Percentiles rank a stretch among this genome's conserved stretches.
phyloP scores from a whole-genome alignment of 768 basidiomycete species.

The Mycena polygramma region DNA sequence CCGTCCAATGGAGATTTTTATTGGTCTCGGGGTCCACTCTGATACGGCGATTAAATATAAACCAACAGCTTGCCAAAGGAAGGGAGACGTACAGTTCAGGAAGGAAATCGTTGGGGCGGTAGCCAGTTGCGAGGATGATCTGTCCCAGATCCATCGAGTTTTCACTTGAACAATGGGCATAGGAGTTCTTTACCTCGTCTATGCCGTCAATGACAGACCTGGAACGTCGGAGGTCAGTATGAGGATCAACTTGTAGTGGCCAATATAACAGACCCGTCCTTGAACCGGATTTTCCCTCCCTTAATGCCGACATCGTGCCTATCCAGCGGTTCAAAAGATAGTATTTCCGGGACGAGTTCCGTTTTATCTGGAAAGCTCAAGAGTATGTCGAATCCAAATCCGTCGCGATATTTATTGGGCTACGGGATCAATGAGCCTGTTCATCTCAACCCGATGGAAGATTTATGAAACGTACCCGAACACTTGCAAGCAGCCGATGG shows the following conservation, averaged over 20 bases:
- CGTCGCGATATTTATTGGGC: constrained; percentile 37
- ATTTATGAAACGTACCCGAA: constrained; percentile 32
- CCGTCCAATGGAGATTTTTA: constrained; percentile 40
- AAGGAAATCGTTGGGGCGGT: constrained; percentile 47
- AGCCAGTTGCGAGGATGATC: constrained; percentile 48
- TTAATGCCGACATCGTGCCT: constrained; percentile 32
- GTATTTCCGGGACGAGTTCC: constrained; percentile 46
- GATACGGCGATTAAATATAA: background rate
- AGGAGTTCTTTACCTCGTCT: constrained; percentile 35
- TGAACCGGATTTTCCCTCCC: constrained; percentile 41
- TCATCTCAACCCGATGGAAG: background rate
- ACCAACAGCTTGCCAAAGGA: no score
- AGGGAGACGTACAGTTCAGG: constrained; percentile 16
- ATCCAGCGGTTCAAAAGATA: constrained; percentile 39
- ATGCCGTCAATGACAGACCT: constrained; percentile 43
- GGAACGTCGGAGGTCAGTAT: no score
- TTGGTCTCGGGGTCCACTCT: constrained; percentile 16
- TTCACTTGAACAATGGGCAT: background rate
- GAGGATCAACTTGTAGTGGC: no score
- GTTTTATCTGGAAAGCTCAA: constrained; percentile 39
- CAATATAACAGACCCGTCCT: constrained; percentile 41
- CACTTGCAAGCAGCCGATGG: constrained; percentile 29
- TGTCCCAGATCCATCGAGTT: background rate
- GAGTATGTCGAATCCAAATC: constrained; percentile 30
- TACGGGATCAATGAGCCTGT: constrained; percentile 22